Conservation (phyloP, 345 rosid genomes). For the Eucalyptus marginata region DNA sequence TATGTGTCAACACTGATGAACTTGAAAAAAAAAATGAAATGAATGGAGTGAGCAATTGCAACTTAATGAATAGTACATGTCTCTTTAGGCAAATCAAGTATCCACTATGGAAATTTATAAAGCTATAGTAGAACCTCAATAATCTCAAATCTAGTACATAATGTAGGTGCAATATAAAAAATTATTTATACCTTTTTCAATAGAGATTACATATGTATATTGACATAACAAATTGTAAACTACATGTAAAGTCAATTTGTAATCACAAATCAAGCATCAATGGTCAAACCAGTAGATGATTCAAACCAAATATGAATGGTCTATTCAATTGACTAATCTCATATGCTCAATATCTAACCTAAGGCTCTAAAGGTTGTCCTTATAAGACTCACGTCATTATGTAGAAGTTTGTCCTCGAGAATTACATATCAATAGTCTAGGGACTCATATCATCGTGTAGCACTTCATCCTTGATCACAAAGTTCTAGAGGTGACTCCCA, state of each 20-base stretch:
- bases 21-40: too few species aligned
- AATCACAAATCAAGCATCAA: neutral
- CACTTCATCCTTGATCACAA: neutral
- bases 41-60: neutral
- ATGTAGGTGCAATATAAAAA: neutral
- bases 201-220: too few species aligned
- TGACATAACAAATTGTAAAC: neutral
- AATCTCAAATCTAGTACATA: neutral
- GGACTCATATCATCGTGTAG: neutral
- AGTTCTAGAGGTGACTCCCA: neutral
- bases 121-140: neutral
- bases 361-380: neutral
- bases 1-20: neutral
- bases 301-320: neutral
- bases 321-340: neutral
- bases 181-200: too few species aligned
- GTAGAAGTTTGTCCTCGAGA: neutral
- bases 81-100: neutral
- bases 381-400: neutral
- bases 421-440: neutral
- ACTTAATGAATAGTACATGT: neutral
- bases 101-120: neutral
- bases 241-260: neutral
- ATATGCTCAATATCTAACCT: neutral
- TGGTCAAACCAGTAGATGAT: neutral